A percentile compares a stretch with the other conserved stretches of the same genome.
Conservation (phyloP, 2,329 filamentous ascomycete species). For the Colletotrichum liaoningense region DNA sequence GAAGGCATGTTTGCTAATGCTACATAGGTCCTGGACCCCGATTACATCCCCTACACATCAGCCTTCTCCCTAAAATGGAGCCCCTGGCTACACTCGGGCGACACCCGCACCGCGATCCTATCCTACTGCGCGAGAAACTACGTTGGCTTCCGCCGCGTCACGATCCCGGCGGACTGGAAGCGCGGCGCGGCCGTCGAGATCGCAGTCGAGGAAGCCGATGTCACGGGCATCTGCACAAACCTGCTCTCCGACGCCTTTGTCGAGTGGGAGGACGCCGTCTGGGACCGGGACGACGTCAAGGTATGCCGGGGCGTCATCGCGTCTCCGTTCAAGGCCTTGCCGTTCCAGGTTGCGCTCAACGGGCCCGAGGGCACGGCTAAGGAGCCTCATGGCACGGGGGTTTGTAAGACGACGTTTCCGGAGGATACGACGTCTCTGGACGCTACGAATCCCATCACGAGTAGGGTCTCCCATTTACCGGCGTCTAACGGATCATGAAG, state of each 20-base stretch:
- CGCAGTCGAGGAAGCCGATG: slow-evolving; percentile 53
- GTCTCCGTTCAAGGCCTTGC: slow-evolving; percentile 60
- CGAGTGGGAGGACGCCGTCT: slow-evolving; percentile 65
- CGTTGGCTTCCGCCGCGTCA: slow-evolving; percentile 65
- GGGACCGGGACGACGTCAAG: slow-evolving; percentile 49
- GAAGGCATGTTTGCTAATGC: not conserved
- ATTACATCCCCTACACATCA: slow-evolving; percentile 60
- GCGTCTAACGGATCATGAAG: not conserved
- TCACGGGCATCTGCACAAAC: slow-evolving; percentile 60
- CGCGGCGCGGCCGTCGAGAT: slow-evolving; percentile 50
- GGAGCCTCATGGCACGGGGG: slow-evolving; percentile 51
- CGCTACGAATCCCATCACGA: slow-evolving; percentile 59
- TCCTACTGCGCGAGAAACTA: slow-evolving; percentile 64
- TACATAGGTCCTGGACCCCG: slow-evolving; percentile 51
- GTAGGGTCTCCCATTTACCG: slow-evolving; percentile 43
- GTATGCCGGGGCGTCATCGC: slow-evolving; percentile 65
- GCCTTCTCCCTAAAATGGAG: slow-evolving; percentile 66
- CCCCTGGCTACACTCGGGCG: slow-evolving; percentile 57
- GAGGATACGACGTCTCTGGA: slow-evolving; percentile 42
- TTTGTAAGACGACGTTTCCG: slow-evolving; percentile 60
- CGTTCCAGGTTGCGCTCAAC: slow-evolving; percentile 61
- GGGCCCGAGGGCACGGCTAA: slow-evolving; percentile 39
- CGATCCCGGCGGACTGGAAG: slow-evolving; percentile 50
- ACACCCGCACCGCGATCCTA: slow-evolving; percentile 54
- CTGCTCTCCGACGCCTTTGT: slow-evolving; percentile 65